phyloP scores from a whole-genome alignment of 2,329 filamentous ascomycete genomes.

The Sclerotinia subarctica region DNA sequence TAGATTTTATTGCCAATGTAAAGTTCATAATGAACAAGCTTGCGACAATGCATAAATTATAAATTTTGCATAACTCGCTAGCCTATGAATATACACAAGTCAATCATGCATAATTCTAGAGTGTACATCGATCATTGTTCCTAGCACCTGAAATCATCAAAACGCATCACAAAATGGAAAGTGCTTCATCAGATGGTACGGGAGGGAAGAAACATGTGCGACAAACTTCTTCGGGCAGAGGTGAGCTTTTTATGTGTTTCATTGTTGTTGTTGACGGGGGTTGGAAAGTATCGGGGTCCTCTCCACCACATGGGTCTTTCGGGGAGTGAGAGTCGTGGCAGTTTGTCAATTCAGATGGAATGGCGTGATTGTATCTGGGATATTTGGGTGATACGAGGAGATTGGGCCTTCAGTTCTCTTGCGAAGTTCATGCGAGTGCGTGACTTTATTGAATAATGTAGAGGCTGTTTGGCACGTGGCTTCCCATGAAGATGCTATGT shows the following conservation, averaged over 20 bases:
- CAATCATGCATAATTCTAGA: not conserved
- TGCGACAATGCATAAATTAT: not conserved
- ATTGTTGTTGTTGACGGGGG: not conserved
- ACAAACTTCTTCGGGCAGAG: constrained; percentile 19
- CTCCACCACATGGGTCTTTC: not conserved
- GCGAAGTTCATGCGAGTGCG: not conserved
- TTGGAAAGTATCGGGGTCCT: not conserved
- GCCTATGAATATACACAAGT: not conserved
- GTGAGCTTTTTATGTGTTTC: not conserved
- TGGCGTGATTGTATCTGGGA: no score
- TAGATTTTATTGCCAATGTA: no score
- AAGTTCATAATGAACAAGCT: no score
- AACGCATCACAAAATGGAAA: constrained; percentile 3
- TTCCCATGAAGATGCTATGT: not conserved
- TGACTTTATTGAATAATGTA: not conserved
- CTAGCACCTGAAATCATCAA: not conserved
- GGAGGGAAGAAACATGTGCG: constrained; percentile 17
- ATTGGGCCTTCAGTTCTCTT: not conserved
- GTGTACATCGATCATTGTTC: not conserved
- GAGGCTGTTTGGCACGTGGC: not conserved
- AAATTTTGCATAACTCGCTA: not conserved
- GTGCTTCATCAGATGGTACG: constrained; percentile 3
- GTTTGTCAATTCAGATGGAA: not conserved
- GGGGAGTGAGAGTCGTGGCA: not conserved
- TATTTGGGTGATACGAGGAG: not conserved